Conservation (phyloP, 768 basidiomycete species). For the Tulasnella sp. region DNA sequence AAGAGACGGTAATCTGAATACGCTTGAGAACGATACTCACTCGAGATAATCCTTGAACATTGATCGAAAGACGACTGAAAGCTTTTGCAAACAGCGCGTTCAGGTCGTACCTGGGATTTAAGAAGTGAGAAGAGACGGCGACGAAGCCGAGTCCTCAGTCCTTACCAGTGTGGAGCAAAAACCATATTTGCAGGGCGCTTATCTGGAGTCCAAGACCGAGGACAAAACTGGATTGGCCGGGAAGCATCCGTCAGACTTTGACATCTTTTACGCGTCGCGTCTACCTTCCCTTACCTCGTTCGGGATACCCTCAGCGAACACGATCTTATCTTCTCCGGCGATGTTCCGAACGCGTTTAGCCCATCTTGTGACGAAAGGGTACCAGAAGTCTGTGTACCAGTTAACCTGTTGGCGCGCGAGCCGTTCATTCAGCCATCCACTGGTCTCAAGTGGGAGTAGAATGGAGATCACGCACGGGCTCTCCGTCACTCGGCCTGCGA, state of each 20-base stretch:
- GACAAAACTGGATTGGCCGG: slow-evolving; percentile 65
- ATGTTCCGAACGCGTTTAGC: slow-evolving; percentile 58
- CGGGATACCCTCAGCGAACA: slow-evolving; percentile 86
- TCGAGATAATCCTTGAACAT: slow-evolving; percentile 89
- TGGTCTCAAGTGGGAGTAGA: no score
- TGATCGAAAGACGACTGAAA: slow-evolving; percentile 83
- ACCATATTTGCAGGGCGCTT: slow-evolving; percentile 65
- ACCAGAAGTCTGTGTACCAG: slow-evolving; percentile 87
- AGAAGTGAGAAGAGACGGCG: neutral
- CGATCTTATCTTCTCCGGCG: slow-evolving; percentile 56
- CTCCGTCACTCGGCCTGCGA: slow-evolving; percentile 54
- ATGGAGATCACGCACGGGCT: no score
- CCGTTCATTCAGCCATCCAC: neutral
- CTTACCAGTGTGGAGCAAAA: slow-evolving; percentile 75
- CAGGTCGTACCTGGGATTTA: slow-evolving; percentile 77
- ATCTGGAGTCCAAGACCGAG: slow-evolving; percentile 71
- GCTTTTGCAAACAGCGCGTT: slow-evolving; percentile 83
- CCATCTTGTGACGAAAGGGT: slow-evolving; percentile 74
- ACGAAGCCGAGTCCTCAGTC: slow-evolving; percentile 40
- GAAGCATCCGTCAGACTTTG: neutral
- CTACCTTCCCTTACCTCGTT: slow-evolving; percentile 69
- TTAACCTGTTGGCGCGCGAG: slow-evolving; percentile 58
- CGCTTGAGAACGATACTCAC: slow-evolving; percentile 51
- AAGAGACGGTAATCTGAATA: neutral
- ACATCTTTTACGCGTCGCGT: neutral